phyloP scores from a whole-genome alignment of 768 basidiomycete species.

The Lactarius indigo region DNA sequence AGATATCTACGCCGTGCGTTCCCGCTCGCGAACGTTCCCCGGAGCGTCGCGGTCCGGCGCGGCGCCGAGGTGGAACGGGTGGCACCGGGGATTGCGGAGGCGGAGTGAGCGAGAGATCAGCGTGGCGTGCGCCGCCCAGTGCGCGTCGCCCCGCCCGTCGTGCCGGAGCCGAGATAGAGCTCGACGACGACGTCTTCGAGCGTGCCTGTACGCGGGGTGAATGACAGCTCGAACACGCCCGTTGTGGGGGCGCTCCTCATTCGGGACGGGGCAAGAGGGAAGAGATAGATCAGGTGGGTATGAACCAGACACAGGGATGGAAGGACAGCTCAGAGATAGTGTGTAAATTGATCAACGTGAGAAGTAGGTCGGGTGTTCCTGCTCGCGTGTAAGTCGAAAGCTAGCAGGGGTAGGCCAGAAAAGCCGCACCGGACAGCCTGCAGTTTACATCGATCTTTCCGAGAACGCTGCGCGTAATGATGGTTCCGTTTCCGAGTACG shows the following conservation, averaged over 20 bases:
- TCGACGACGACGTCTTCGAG: conserved; percentile 73
- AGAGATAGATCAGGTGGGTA: conserved; percentile 7
- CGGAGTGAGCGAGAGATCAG: conserved; percentile 73
- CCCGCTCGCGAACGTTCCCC: conserved; percentile 71
- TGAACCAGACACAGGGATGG: conserved; percentile 78
- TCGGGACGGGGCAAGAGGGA: conserved; percentile 1
- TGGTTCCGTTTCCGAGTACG: conserved; percentile 56
- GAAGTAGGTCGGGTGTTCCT: conserved; percentile 88
- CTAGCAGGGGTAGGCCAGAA: background rate
- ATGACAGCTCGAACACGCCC: conserved; percentile 55
- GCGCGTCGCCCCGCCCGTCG: conserved; percentile 70
- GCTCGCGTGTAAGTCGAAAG: background rate
- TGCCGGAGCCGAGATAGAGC: conserved; percentile 70
- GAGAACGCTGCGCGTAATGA: conserved; percentile 63
- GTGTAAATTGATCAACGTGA: conserved; percentile 52
- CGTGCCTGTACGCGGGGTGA: conserved; percentile 40
- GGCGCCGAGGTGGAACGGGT: no score
- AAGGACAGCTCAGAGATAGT: conserved; percentile 64
- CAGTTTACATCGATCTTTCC: conserved; percentile 75
- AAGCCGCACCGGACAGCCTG: conserved; percentile 63
- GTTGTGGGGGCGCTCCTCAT: background rate
- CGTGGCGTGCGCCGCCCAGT: conserved; percentile 47
- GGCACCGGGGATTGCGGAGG: conserved; percentile 42
- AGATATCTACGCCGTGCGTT: no score
- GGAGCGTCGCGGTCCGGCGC: conserved; percentile 48